A percentile compares a stretch with the other conserved stretches of the same genome.
These are phyloP conservation scores for Suillus brevipes DNA, from an alignment of 768 basidiomycete species.

Conservation along the genomic window DNA sequence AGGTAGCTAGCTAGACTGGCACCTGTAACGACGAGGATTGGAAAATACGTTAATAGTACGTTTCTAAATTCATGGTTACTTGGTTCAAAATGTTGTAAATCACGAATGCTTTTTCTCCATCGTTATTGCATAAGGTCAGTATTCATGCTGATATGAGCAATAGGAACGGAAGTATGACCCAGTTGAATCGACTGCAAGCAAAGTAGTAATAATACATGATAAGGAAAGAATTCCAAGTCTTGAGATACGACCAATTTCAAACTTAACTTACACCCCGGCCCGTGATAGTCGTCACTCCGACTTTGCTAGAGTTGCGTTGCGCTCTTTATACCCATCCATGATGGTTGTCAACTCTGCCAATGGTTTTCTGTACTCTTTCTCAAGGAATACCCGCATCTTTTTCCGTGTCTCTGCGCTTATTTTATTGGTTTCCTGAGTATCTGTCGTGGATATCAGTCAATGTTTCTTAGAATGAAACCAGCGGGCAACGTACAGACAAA, in stretches of 20 bases:
- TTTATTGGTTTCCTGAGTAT: neutral
- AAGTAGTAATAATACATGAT: neutral
- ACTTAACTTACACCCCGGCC: neutral
- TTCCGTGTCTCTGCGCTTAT: neutral
- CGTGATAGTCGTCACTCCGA: neutral
- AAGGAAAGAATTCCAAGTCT: neutral
- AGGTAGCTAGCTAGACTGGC: neutral
- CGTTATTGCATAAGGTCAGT: neutral
- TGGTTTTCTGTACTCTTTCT: neutral
- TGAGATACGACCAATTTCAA: neutral
- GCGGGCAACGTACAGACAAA: neutral
- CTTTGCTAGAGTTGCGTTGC: neutral
- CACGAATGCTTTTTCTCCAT: too few relatives aligned
- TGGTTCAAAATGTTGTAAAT: neutral
- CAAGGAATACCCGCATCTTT: neutral
- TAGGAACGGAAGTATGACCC: neutral
- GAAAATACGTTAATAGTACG: constrained; percentile 7
- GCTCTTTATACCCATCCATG: neutral
- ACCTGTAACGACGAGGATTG: neutral
- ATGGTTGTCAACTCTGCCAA: neutral
- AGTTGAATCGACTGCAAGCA: neutral
- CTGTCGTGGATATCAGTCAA: neutral
- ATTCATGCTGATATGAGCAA: neutral
- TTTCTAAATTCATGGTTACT: neutral
- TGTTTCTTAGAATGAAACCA: neutral